Conservation (phyloP, 495 filamentous ascomycete species). For the Tirmania nivea region DNA sequence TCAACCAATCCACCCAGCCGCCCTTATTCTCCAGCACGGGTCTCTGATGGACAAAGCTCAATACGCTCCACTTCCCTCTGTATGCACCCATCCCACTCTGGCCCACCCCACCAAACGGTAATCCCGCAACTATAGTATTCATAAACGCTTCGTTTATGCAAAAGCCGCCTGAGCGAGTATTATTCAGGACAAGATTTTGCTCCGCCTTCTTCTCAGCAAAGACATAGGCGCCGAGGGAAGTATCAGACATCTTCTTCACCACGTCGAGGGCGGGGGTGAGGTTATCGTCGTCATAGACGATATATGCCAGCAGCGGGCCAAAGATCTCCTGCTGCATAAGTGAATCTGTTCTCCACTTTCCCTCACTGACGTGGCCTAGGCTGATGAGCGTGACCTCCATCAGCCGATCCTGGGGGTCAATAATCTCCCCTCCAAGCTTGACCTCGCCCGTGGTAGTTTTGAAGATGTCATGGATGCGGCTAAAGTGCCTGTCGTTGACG, state of each 20-base stretch:
- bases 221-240: conserved; percentile 59
- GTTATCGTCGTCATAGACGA: conserved; percentile 52
- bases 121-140: conserved; percentile 51
- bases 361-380: conserved; percentile 26
- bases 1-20: not conserved
- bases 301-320: conserved; percentile 65
- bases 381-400: conserved; percentile 73
- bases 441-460: conserved; percentile 66
- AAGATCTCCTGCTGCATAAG: conserved; percentile 68
- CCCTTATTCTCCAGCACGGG: not conserved
- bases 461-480: conserved; percentile 71
- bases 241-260: conserved; percentile 42
- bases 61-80: conserved; percentile 63
- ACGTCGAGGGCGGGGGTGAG: conserved; percentile 52
- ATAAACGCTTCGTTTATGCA: conserved; percentile 64
- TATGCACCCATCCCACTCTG: conserved; percentile 66
- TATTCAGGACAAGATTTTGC: conserved; percentile 28
- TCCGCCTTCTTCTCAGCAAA: conserved; percentile 65
- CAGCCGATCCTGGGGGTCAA: conserved; percentile 47
- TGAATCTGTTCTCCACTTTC: conserved; percentile 41
- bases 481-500: conserved; percentile 54
- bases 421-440: conserved; percentile 59
- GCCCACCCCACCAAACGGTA: conserved; percentile 82
- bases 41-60: conserved; percentile 36
- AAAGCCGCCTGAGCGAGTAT: conserved; percentile 42